Evolutionary conservation across 73 alveolate genomes (phyloP), one percentile per base, ranked within the genome.

Genomic region (Blepharisma stoltei): DNA sequence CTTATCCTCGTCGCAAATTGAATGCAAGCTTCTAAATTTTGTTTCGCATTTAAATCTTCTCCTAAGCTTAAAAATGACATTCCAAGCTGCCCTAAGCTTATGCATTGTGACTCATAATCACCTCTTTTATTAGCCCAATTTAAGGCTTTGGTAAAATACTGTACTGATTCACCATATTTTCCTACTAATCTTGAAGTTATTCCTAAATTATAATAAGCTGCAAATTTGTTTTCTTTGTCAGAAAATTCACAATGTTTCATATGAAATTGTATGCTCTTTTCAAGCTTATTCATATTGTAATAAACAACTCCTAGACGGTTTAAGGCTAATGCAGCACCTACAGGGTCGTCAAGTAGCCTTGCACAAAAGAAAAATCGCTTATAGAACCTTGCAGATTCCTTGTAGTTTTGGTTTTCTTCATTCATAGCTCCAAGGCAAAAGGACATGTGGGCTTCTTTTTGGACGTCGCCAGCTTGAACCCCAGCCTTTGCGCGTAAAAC

Each of bases 371-470:
- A 94, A 83, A 94, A 97, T 80, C 97, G 87, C 78, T 97, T 97
- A 82, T 95, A 96, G 85, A 95, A 96, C 70, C 89, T 93, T 60
- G 95, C 89, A 43, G 98, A 88, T 66, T 78, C 90, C 55, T 83
- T 90, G 70, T 86, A 92, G 69, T 96, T 83, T 78, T 89, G 88
- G 77, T 91, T 89, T 73, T 95, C 95, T 89, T 97, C 99, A 90
- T 97, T 91, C 78, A 95, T 86, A 82, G 87, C 93, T 55, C 98
- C 99, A 54, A 97, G 88, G 77, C 88, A 88, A 86, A 92, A 97
- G 50, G 99, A 97, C 97, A 95, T 91, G 88, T 97, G 99, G 9
- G 99, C 97, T 83, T 97, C 99, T 85, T 92, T 97, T 55, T 94
- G 83, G 45, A 95, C 91, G 87, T 97, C 99, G 7, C 98, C 98